Base-by-base conservation (phyloP, 1,139 yeast genomes). In the Yamadazyma blattariae region DNA sequence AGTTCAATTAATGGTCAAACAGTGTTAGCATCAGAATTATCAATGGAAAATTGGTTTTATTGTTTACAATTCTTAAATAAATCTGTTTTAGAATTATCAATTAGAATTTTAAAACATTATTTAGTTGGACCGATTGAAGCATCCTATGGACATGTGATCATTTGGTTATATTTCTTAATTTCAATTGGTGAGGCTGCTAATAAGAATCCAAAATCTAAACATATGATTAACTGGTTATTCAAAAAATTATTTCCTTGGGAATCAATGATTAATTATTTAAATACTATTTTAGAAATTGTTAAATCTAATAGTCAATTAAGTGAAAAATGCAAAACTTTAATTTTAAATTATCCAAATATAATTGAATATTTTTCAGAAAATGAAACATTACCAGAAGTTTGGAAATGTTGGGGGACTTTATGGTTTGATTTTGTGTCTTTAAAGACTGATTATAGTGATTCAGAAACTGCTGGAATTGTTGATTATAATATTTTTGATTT, bases 321-420 rank as follows among this genome's bases (percentile, higher is more conserved):
- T 27, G 45, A 47, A 14, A 43, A 51, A 51, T 42, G 58, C 48
- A 48, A 61, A 25, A 61, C 61, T 26, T 61, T 67, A 34, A 50
- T 78, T 13, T 47, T 54, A 5, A 41, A 53, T n/a, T 42, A 52
- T 26, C 48, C 61, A 2, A 52, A 61, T 34, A 62, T 62, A 41
- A 46, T 69, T 25, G 53, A 58, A 27, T 52, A 64, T 42, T 80
- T 78, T 51, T 68, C 75, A 40, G 65, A 70, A 27, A 68, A 77
- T 51, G 92, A 83, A 55, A 73, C 67, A 31, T 61, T 84, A 35
- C 78, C 85, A 27, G 94, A 84, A 57, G 85, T 80, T 20, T 83
- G 90, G 89, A 80, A 80, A 52, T 80, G 89, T 51, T 83, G 92
- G 89, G 94, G 94, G 2, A 77, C 89, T 0, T 58, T 84, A 28